These are phyloP conservation scores for Pittosporum tobira DNA, from an alignment of 129 eudicot species.

Conservation along the genomic window DNA sequence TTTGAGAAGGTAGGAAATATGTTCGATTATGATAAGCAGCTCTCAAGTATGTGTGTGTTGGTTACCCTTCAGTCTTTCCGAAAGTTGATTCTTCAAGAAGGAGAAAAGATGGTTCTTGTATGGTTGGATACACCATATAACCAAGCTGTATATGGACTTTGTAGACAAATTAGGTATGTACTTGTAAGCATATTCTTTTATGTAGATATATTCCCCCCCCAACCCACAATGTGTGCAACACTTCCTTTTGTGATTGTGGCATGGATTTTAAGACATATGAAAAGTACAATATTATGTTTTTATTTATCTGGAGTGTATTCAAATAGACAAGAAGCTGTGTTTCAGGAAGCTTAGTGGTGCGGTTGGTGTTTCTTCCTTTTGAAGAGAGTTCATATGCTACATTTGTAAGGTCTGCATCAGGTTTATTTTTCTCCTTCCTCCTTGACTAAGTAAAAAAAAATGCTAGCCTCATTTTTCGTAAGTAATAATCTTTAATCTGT, in stretches of 20 bases:
- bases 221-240: too few species aligned
- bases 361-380: constrained; percentile 94
- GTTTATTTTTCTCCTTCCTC: constrained; percentile 43
- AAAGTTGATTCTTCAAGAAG: constrained; percentile 94
- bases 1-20: constrained; percentile 43
- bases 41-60: constrained; percentile 58
- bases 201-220: too few species aligned
- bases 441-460: too few species aligned
- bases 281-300: too few species aligned
- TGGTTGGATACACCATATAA: constrained; percentile 96
- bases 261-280: too few species aligned
- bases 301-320: too few species aligned
- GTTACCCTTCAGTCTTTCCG: constrained; percentile 85
- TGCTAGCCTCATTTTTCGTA: neutral
- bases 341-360: constrained; percentile 97
- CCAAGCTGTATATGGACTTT: constrained; percentile 96
- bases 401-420: constrained; percentile 99
- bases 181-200: constrained; percentile 1
- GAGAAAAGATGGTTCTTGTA: constrained; percentile 97
- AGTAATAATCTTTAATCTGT: too few species aligned
- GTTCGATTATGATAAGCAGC: constrained; percentile 46
- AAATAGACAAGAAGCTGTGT: constrained; percentile 17
- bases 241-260: too few species aligned
- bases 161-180: constrained; percentile 87
- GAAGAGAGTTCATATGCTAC: constrained; percentile 98